Percentiles rank a stretch among this genome's conserved stretches.
These are phyloP conservation scores for Eucalyptus marginata DNA, from an alignment of 345 rosid species.

Conservation along the genomic window DNA sequence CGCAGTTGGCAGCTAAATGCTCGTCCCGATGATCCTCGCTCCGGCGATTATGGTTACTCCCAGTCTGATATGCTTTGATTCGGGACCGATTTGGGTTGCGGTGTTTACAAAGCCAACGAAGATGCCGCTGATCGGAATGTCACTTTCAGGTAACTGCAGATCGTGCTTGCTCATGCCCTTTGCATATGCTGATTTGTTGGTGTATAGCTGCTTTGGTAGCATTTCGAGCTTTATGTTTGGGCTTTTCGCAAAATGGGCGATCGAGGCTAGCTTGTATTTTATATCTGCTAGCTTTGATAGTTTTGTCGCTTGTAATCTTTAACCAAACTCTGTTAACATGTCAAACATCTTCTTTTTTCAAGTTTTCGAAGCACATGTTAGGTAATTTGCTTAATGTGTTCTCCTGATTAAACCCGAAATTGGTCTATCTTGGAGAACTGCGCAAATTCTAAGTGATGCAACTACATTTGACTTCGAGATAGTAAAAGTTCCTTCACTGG, in stretches of 20 bases:
- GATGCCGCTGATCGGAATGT: constrained; percentile 58
- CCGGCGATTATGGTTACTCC: constrained; percentile 71
- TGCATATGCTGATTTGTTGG: background rate
- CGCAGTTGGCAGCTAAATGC: constrained; percentile 73
- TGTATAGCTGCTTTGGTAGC: background rate
- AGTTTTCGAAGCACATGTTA: accelerated
- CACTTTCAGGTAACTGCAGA: constrained; percentile 30
- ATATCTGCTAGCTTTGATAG: background rate
- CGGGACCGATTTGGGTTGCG: constrained; percentile 45
- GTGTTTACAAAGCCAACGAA: constrained; percentile 45
- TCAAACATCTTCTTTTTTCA: too few relatives aligned
- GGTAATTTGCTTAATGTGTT: too few relatives aligned
- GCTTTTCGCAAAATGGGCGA: background rate
- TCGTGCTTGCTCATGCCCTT: background rate
- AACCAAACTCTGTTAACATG: background rate
- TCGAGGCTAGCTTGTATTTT: background rate
- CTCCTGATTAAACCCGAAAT: too few relatives aligned
- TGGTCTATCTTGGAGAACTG: background rate
- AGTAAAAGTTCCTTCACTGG: background rate
- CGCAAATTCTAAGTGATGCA: background rate
- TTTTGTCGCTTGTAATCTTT: background rate
- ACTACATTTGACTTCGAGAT: background rate
- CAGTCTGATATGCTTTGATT: constrained; percentile 28
- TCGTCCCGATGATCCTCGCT: constrained; percentile 47
- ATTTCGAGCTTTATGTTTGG: accelerated